Evolutionary conservation across 2,329 filamentous ascomycete genomes (phyloP), one percentile per base, ranked within the genome.

Genomic region (Ophiostoma perfectum): DNA sequence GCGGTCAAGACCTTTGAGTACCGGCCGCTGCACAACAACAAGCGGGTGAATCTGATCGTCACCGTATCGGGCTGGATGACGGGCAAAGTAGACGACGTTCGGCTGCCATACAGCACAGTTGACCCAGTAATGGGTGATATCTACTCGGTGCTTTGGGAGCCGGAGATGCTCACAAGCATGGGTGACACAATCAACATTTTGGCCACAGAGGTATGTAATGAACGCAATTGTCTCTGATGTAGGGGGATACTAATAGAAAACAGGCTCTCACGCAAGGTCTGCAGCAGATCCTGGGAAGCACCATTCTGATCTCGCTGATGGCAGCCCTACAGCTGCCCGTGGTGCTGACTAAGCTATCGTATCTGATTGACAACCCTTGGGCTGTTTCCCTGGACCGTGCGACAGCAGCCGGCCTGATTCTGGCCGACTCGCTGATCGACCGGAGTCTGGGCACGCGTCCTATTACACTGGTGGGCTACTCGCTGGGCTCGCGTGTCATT

Each of bases 21-120:
- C 77, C 87, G 94, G 62, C 95, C 95, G 6, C 81, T 99, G 63
- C 93, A 98, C 81, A 99, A 99, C 80, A 98, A 98, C 79, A 99
- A 99, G 79, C 86, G 93, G 69, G 91, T 97, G 52, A 98, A 99
- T 74, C 84, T 99, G 42, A 95, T 99, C 72, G 88, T 99, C 52
- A 98, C 95, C 0, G 87, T 99, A 42, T 93, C 94, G 0, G 95
- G 95, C 3, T 99, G 95, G 95, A 96, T 99, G 90, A 97, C 92
- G 55, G 95, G 96, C 74, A 98, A 96, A 76, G 89, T 96, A 67
- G 95, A 99, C 79, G 95, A 99, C 77, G 93, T 99, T 65, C 91
- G 95, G 70, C 80, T 99, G 75, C 95, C 95, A 7, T 99, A 91
- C 78, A 97, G 93, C 80, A 99, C 96, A 0, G 90, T 99, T 6